Evolutionary conservation across 2,329 filamentous ascomycete species (phyloP), one percentile per base, ranked within the genome.

Genomic region (Colletotrichum liaoningense): DNA sequence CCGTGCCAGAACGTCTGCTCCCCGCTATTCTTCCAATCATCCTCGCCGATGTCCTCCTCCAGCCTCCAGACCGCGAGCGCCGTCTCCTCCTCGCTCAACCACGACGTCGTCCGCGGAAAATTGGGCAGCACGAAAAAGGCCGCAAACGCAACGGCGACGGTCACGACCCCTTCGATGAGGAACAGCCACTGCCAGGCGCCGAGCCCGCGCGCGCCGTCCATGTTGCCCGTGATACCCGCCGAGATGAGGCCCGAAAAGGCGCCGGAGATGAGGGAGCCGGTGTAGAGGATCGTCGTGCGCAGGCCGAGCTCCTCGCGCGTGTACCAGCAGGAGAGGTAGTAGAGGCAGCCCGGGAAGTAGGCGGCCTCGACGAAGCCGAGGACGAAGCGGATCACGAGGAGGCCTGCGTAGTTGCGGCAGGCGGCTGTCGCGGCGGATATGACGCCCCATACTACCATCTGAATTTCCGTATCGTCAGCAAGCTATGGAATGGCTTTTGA

Each of bases 221-320:
- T 88, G 63, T 92, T 89, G n/a, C 85, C 83, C 0, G 89, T 91
- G 67, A 95, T 93, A 7, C 92, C 91, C 0, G 89, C 89, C 1
- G 89, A 87, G 49, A 92, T 88, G 9, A 92, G 81, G 2, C 92
- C 93, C 0, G 92, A 93, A 77, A 95, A 94, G 1, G 93, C 93
- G 5, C 92, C 92, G 1, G 91, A 92, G 24, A 95, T 88, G 33
- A 94, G 84, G 0, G 91, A 90, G 0, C 92, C 93, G 0, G 91
- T 90, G 79, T 93, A 93, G 7, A 94, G 85, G 24, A 92, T 83
- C 2, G 91, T 90, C 16, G 90, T 93, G 11, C 92, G 86, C n/a
- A 93, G 83, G 11, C 88, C 90, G 1, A 93, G 84, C 79, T 93
- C 93, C 75, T 90, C 90, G 57, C 92, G 87, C 0, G 91, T 94